These are phyloP conservation scores for Phytopythium chamaehyphon DNA, from an alignment of 352 stramenopile genomes.

Conservation along the genomic window DNA sequence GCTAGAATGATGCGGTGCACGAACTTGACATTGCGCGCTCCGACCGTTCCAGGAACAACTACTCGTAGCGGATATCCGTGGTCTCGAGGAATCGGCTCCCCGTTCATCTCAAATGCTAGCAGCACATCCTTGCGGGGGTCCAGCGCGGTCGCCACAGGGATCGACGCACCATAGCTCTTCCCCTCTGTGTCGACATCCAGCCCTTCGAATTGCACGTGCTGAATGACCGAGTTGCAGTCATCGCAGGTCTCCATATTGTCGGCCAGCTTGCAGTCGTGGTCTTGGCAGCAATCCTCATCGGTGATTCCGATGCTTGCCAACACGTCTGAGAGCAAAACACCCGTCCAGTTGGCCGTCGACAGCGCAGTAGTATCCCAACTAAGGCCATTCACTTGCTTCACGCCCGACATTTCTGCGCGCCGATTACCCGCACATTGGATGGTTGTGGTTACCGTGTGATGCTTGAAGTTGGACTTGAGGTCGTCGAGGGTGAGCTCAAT, in stretches of 20 bases:
- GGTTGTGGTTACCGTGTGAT: conserved; percentile 90
- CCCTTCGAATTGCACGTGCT: conserved; percentile 86
- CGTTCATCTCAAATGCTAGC: conserved; percentile 99
- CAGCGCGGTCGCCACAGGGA: conserved; percentile 93
- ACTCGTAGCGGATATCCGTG: conserved; percentile 96
- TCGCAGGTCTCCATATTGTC: conserved; percentile 54
- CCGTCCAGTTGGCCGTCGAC: conserved; percentile 94
- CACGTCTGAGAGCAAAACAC: conserved; percentile 92
- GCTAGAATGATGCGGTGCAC: conserved; percentile 89
- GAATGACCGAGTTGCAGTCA: conserved; percentile 63
- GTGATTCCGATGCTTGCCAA: conserved; percentile 84
- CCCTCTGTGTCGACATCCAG: conserved; percentile 79
- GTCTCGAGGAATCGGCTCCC: conserved; percentile 87
- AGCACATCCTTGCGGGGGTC: conserved; percentile 95
- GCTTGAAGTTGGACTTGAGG: conserved; percentile 92
- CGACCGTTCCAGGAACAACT: conserved; percentile 95
- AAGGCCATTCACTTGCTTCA: conserved; percentile 87
- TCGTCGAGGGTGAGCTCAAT: conserved; percentile 72
- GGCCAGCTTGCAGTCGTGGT: conserved; percentile 46
- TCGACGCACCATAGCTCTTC: conserved; percentile 86
- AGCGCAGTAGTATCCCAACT: conserved; percentile 89
- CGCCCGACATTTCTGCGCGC: conserved; percentile 89
- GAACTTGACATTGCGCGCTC: conserved; percentile 97
- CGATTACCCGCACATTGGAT: conserved; percentile 98
- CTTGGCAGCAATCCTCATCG: conserved; percentile 53